Base-by-base conservation (phyloP, 2,329 filamentous ascomycete species). In the Claviceps quebecensis region DNA sequence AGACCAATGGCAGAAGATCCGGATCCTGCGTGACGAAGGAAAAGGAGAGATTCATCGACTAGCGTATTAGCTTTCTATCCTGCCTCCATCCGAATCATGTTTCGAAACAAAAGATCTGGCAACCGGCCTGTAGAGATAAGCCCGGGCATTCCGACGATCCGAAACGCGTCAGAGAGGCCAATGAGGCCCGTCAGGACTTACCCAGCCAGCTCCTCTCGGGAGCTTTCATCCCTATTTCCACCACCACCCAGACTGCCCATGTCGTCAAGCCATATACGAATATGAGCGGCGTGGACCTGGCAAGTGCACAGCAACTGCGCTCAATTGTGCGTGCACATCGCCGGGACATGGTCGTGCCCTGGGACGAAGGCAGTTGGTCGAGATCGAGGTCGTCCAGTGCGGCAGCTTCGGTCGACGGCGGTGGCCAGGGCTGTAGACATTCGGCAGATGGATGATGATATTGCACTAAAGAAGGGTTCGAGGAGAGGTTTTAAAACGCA, bases 181-280 rank as follows among this genome's bases (percentile, higher is more conserved):
- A 14, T 37, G 41, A 43, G 19, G 14, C 19, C 29, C 8, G 39
- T 23, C 19, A 29, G 19, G 16, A 47, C 45, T 13, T 69, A 82
- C 80, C 80, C 61, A 78, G 73, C 77, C 77, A 81, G 16, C 65
- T 64, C 48, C 71, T 76, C 53, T 73, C 72, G 5, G 71, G 68
- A 19, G 74, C 70, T 49, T 69, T 70, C 29, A 76, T 73, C 49
- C 87, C 86, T 54, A 95, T 86, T 52, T 75, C 82, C 47, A 86
- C 76, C 59, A 90, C 78, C 8, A 95, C 89, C 76, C 86, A 96
- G n/a, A 85, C 79, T 2, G 88, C 90, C 93, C 93, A 98, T 11
- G 85, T 85, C n/a, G 88, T 91, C 58, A 96, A 68, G 52, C 84
- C 78, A 63, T 95, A 96, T 53, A 97, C 87, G 63, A 97, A 95